Conservation (phyloP, 805 yeast species). For the Yamadazyma kitorensis region DNA sequence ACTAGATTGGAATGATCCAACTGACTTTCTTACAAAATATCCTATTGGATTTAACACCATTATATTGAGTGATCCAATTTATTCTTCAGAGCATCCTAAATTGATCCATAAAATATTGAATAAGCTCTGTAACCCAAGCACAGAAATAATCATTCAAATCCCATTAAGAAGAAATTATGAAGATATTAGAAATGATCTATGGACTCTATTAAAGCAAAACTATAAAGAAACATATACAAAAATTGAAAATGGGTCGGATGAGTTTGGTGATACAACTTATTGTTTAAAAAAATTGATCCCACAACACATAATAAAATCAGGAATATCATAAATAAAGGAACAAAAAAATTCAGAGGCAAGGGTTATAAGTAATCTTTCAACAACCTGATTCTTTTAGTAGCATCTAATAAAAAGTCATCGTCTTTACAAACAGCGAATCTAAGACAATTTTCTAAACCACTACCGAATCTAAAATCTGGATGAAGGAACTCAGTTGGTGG, state of each 20-base stretch:
- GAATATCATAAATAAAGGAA: neutral
- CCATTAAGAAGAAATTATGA: slow-evolving; percentile 72
- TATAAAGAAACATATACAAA: slow-evolving; percentile 34
- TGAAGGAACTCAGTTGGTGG: slow-evolving; percentile 96
- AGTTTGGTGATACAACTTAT: slow-evolving; percentile 73
- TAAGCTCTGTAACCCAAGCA: slow-evolving; percentile 36
- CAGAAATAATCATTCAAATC: slow-evolving; percentile 64
- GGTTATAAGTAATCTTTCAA: slow-evolving; percentile 56
- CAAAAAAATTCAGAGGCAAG: neutral
- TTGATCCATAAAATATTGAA: slow-evolving; percentile 64
- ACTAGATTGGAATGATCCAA: slow-evolving; percentile 78
- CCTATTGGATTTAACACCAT: slow-evolving; percentile 52
- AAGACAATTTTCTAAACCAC: slow-evolving; percentile 76
- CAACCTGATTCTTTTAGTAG: slow-evolving; percentile 69
- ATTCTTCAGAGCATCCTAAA: slow-evolving; percentile 76
- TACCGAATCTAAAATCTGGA: slow-evolving; percentile 55
- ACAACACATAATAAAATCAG: neutral
- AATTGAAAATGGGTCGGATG: slow-evolving; percentile 71
- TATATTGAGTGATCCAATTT: slow-evolving; percentile 84
- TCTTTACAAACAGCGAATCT: slow-evolving; percentile 97
- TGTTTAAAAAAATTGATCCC: slow-evolving; percentile 36
- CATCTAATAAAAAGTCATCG: slow-evolving; percentile 74
- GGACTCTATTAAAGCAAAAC: slow-evolving; percentile 48
- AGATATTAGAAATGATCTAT: slow-evolving; percentile 58
- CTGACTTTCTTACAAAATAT: slow-evolving; percentile 23